Evolutionary conservation across 106 monocot genomes (phyloP).

Genomic region (Phalaenopsis equestris): DNA sequence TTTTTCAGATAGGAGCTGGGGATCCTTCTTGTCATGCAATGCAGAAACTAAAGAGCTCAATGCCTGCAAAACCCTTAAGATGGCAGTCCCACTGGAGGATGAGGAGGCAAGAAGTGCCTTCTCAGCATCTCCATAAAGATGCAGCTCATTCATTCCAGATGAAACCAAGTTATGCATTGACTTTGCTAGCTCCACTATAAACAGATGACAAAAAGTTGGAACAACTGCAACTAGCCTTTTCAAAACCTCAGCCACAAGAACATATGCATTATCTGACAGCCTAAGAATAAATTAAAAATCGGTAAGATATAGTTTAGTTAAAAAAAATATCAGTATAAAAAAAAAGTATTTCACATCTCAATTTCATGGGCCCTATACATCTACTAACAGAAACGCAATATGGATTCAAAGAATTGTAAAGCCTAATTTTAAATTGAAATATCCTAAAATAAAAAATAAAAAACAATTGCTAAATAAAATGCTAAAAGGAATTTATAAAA

Average conservation of each 20-base stretch:
- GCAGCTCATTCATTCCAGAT: conserved; percentile 73
- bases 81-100: conserved; percentile 69
- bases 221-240: conserved; percentile 81
- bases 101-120: conserved; percentile 73
- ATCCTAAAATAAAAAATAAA: not conserved
- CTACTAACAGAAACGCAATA: not conserved
- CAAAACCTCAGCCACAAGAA: conserved; percentile 76
- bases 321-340: not conserved
- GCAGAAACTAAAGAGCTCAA: conserved; percentile 76
- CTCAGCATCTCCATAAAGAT: conserved; percentile 60
- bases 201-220: conserved; percentile 71
- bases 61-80: conserved; percentile 84
- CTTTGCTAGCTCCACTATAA: conserved; percentile 77
- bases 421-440: not conserved
- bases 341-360: not conserved
- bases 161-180: conserved; percentile 61
- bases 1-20: conserved; percentile 43
- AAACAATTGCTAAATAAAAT: no score
- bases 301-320: not conserved
- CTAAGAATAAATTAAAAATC: conserved; percentile 19
- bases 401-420: not conserved
- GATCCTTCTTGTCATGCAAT: conserved; percentile 71
- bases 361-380: not conserved
- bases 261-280: conserved; percentile 91
- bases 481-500: no score